phyloP scores from a whole-genome alignment of 768 basidiomycete genomes.

The Suillus hirtellus region DNA sequence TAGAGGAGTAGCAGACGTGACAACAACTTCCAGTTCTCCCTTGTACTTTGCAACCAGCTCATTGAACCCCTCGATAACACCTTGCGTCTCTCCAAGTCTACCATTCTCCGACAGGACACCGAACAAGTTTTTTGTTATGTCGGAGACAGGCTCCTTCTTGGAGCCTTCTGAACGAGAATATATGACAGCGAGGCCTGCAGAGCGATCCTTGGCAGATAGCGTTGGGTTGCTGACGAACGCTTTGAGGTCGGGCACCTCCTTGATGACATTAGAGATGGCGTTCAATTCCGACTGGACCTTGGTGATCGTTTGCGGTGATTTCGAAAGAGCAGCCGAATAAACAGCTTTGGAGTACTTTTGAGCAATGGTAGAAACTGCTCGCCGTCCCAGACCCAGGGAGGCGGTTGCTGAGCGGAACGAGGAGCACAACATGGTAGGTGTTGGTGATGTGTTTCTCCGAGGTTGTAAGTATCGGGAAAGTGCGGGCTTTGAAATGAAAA shows the following conservation, averaged over 20 bases:
- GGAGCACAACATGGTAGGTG: constrained; percentile 55
- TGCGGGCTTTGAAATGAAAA: constrained; percentile 9
- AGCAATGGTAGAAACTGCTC: constrained; percentile 76
- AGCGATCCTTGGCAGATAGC: constrained; percentile 76
- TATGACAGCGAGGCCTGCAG: constrained; percentile 63
- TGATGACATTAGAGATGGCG: constrained; percentile 68
- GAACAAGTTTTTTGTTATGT: constrained; percentile 92
- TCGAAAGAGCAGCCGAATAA: constrained; percentile 78
- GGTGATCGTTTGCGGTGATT: constrained; percentile 79
- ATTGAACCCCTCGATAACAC: constrained; percentile 90
- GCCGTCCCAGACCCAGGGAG: constrained; percentile 55
- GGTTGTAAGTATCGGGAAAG: constrained; percentile 6
- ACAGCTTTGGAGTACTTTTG: constrained; percentile 83
- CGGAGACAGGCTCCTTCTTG: constrained; percentile 78
- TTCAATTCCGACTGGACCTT: constrained; percentile 86
- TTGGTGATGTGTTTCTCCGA: constrained; percentile 1
- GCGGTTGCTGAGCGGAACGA: constrained; percentile 51
- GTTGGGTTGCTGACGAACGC: constrained; percentile 90
- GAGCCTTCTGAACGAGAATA: constrained; percentile 65
- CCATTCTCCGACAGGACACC: constrained; percentile 61
- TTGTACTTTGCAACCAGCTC: constrained; percentile 85
- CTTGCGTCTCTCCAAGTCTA: constrained; percentile 77
- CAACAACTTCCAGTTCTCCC: constrained; percentile 90
- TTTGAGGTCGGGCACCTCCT: constrained; percentile 60
- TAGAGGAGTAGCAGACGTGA: constrained; percentile 85